A percentile compares a stretch with the other conserved stretches of the same genome.
Evolutionary conservation across 108 stramenopile genomes (phyloP).

Genomic region (Cyclostephanos invisitatus): DNA sequence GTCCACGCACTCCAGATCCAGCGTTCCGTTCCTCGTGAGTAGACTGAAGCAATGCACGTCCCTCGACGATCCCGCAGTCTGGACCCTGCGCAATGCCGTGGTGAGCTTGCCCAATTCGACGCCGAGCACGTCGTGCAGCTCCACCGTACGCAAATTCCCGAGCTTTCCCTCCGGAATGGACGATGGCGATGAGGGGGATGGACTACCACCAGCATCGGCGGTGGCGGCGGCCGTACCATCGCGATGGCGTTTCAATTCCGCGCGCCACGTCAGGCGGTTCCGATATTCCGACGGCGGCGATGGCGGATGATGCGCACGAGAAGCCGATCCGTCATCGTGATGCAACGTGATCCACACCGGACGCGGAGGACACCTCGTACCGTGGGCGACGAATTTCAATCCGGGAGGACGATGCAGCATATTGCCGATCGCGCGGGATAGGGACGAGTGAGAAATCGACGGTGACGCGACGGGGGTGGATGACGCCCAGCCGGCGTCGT

Average conservation of each 20-base stretch:
- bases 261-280: constrained; percentile 36
- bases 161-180: neutral
- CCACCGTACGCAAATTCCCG: constrained; percentile 29
- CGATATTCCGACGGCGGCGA: constrained; percentile 7
- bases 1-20: constrained; percentile 31
- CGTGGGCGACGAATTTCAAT: constrained; percentile 31
- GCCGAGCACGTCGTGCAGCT: constrained; percentile 19
- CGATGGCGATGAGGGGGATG: neutral
- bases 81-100: constrained; percentile 25
- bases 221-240: neutral
- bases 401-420: constrained; percentile 12
- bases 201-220: too few relatives aligned
- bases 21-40: constrained; percentile 21
- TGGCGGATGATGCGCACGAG: neutral
- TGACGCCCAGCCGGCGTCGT: neutral
- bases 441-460: too few relatives aligned
- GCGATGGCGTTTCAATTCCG: constrained; percentile 12
- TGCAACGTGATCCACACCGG: constrained; percentile 34
- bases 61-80: constrained; percentile 13
- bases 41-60: constrained; percentile 35
- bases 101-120: constrained; percentile 30
- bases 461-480: too few relatives aligned
- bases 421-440: neutral
- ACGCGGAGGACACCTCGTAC: constrained; percentile 28
- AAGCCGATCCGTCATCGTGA: neutral